Conservation (phyloP, 768 basidiomycete species). For the Boletus rubescentipes region DNA sequence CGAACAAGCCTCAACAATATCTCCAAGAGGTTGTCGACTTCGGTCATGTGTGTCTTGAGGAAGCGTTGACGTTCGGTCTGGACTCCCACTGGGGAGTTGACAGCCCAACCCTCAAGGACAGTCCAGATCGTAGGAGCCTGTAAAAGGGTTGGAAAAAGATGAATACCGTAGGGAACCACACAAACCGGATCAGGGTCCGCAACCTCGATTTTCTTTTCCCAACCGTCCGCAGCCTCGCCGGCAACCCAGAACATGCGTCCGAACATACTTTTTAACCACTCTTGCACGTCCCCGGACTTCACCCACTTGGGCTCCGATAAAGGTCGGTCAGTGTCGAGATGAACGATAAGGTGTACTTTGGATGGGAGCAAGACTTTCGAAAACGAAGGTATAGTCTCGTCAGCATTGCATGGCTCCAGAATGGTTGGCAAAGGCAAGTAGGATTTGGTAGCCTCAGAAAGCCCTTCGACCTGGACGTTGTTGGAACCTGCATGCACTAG, state of each 20-base stretch:
- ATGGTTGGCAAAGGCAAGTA: slow-evolving; percentile 59
- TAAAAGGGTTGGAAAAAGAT: neutral
- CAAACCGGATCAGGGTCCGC: slow-evolving; percentile 93
- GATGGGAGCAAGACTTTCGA: slow-evolving; percentile 50
- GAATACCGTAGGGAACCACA: slow-evolving; percentile 13
- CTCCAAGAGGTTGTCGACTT: slow-evolving; percentile 88
- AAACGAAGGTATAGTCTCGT: slow-evolving; percentile 74
- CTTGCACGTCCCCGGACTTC: slow-evolving; percentile 89
- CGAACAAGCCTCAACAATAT: slow-evolving; percentile 90
- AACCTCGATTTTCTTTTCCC: slow-evolving; percentile 92
- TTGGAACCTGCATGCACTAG: slow-evolving; percentile 8
- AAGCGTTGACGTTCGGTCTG: slow-evolving; percentile 82
- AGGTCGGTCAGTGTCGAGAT: slow-evolving; percentile 86
- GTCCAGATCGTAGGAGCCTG: slow-evolving; percentile 92
- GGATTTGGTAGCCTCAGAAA: slow-evolving; percentile 69
- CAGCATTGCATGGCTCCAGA: slow-evolving; percentile 42
- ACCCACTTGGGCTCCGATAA: slow-evolving; percentile 97
- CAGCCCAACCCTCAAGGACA: slow-evolving; percentile 86
- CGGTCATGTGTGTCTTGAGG: slow-evolving; percentile 82
- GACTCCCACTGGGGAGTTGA: slow-evolving; percentile 76
- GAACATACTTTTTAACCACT: slow-evolving; percentile 89
- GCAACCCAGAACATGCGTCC: slow-evolving; percentile 86
- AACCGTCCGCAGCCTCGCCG: slow-evolving; percentile 81
- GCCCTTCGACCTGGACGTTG: slow-evolving; percentile 61
- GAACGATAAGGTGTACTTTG: slow-evolving; percentile 63